These are phyloP conservation scores for Panus rudis DNA, from an alignment of 768 basidiomycete species.

Conservation along the genomic window DNA sequence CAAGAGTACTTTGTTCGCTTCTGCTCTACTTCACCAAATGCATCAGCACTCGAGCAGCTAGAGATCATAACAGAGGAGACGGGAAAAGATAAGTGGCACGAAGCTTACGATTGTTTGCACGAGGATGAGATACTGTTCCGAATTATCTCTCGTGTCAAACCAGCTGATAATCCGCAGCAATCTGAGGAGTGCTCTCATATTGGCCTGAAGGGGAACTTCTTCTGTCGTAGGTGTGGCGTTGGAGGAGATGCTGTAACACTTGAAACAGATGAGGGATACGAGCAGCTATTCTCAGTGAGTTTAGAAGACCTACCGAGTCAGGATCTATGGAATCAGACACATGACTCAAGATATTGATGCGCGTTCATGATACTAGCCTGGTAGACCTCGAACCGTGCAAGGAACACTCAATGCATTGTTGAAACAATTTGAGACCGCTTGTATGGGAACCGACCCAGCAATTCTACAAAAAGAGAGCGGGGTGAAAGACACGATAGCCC, in stretches of 20 bases:
- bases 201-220: conserved; percentile 26
- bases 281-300: conserved; percentile 15
- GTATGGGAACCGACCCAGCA: too few relatives aligned
- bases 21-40: conserved; percentile 12
- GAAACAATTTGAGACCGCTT: conserved; percentile 26
- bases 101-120: conserved; percentile 7
- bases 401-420: conserved; percentile 22
- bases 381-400: conserved; percentile 1
- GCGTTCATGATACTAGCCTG: too few relatives aligned
- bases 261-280: conserved; percentile 21
- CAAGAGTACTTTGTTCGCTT: conserved; percentile 12
- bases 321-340: too few relatives aligned
- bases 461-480: conserved; percentile 27
- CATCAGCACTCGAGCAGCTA: conserved; percentile 6
- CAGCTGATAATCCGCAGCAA: conserved; percentile 32
- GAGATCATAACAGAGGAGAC: conserved; percentile 31
- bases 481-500: conserved; percentile 32
- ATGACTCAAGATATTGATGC: too few relatives aligned
- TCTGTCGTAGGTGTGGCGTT: conserved; percentile 27
- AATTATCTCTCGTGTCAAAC: conserved; percentile 2
- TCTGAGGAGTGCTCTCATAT: conserved; percentile 27
- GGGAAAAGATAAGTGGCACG: conserved; percentile 7
- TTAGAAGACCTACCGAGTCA: background rate
- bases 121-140: conserved; percentile 8
- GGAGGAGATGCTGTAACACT: conserved; percentile 22